Evolutionary conservation across 1,284 basidiomycete species (phyloP).

Genomic region (Heliocybe sulcata): DNA sequence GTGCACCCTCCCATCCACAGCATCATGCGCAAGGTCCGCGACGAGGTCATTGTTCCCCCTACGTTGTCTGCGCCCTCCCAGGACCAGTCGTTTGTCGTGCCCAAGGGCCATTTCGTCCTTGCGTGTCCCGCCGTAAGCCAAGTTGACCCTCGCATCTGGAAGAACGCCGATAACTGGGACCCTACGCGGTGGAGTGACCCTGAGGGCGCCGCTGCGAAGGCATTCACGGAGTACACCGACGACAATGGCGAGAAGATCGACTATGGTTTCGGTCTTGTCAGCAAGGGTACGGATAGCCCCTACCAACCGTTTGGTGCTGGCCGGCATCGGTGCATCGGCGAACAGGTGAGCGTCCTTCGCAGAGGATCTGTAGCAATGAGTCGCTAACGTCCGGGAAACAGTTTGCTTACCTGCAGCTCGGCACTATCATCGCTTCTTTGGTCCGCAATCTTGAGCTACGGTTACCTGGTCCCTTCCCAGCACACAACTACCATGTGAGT

Average conservation of each 20-base stretch:
- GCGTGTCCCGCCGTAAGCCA: conserved; percentile 88
- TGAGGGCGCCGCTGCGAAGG: conserved; percentile 69
- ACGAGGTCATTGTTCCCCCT: conserved; percentile 78
- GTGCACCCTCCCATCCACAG: conserved; percentile 92
- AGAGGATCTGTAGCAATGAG: too few relatives aligned
- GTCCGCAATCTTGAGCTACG: conserved; percentile 74
- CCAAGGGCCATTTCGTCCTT: conserved; percentile 87
- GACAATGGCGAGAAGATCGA: conserved; percentile 84
- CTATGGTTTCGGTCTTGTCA: conserved; percentile 92
- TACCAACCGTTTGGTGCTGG: conserved; percentile 98
- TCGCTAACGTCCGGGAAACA: conserved; percentile 18
- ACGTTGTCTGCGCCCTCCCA: conserved; percentile 78
- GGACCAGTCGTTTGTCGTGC: conserved; percentile 74
- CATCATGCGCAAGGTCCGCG: conserved; percentile 85
- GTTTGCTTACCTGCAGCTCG: conserved; percentile 95
- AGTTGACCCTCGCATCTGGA: conserved; percentile 85
- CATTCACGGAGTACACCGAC: conserved; percentile 69
- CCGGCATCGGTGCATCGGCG: conserved; percentile 91
- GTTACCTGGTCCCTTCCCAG: conserved; percentile 58
- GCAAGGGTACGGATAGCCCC: conserved; percentile 85
- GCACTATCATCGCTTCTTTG: conserved; percentile 76
- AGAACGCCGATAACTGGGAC: conserved; percentile 66
- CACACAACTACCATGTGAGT: conserved; percentile 84
- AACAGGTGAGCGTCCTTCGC: conserved; percentile 50
- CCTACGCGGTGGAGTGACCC: conserved; percentile 83